Conservation (phyloP, 73 alveolate genomes). For the Loxodes magnus region DNA sequence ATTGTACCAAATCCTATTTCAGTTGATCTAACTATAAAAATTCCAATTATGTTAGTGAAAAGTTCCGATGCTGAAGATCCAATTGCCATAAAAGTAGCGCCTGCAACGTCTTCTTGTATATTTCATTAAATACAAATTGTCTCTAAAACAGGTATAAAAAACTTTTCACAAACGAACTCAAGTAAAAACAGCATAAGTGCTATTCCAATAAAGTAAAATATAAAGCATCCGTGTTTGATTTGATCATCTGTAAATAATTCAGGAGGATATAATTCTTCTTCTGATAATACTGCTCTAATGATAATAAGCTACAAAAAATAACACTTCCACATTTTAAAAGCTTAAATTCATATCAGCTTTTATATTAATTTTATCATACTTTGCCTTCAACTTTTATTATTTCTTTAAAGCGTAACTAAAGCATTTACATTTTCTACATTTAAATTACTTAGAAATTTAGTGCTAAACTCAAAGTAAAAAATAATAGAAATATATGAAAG, state of each 20-base stretch:
- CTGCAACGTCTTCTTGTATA: not conserved
- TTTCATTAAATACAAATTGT: not conserved
- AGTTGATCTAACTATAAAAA: conserved; percentile 1
- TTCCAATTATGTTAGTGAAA: not conserved
- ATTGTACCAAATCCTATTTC: conserved; percentile 1
- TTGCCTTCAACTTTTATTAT: no score
- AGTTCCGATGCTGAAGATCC: conserved; percentile 8
- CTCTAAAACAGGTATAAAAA: not conserved
- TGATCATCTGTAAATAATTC: conserved; percentile 5
- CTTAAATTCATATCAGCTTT: no score
- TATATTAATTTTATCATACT: no score
- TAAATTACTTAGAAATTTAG: no score
- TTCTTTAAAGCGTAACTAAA: no score
- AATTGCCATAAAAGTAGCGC: conserved; percentile 6
- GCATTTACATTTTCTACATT: no score
- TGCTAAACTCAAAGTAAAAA: no score
- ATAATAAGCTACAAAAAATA: no score
- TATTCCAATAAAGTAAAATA: not conserved
- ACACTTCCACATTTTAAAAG: no score
- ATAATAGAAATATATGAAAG: no score
- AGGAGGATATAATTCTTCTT: no score
- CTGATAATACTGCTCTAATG: no score
- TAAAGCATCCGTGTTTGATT: not conserved
- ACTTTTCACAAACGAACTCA: not conserved
- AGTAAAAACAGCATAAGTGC: not conserved